A percentile compares a stretch with the other conserved stretches of the same genome.
These are phyloP conservation scores for Amylocarpus encephaloides DNA, from an alignment of 2,329 filamentous ascomycete species.

Conservation along the genomic window DNA sequence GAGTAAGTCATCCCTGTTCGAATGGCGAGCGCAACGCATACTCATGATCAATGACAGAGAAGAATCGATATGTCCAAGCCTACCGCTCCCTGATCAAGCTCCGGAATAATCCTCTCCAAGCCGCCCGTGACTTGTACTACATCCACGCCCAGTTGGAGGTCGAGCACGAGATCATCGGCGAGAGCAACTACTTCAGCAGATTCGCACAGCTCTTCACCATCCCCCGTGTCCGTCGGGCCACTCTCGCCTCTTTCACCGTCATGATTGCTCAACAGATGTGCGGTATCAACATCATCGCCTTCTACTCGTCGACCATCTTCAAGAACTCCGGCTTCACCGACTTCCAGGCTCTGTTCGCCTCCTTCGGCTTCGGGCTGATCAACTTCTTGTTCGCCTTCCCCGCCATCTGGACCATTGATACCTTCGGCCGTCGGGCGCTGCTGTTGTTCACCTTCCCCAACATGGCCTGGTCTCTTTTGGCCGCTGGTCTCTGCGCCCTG, in stretches of 20 bases:
- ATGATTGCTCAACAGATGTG: constrained; percentile 41
- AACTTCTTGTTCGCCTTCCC: constrained; percentile 58
- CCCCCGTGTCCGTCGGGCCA: constrained; percentile 64
- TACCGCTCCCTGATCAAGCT: constrained; percentile 50
- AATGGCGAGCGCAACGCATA: background rate
- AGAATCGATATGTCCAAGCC: constrained; percentile 47
- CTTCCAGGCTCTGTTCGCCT: constrained; percentile 53
- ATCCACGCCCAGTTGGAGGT: constrained; percentile 47
- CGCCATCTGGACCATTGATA: constrained; percentile 57
- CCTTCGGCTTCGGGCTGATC: constrained; percentile 58
- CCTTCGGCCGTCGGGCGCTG: constrained; percentile 55
- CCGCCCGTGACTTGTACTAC: constrained; percentile 56
- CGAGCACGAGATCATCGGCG: constrained; percentile 35
- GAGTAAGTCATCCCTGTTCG: constrained; percentile 29
- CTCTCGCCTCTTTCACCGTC: constrained; percentile 67
- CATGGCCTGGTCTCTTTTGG: constrained; percentile 61
- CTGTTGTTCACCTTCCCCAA: constrained; percentile 61
- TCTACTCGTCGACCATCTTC: constrained; percentile 64
- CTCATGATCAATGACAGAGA: constrained; percentile 34
- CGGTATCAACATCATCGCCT: constrained; percentile 61
- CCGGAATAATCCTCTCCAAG: constrained; percentile 52
- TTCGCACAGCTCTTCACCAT: constrained; percentile 64
- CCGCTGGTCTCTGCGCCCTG: constrained; percentile 53
- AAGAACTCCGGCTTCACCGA: constrained; percentile 48
- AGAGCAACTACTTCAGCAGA: constrained; percentile 50